Evolutionary conservation across 441 rosid genomes (phyloP), one percentile per base, ranked within the genome.

Genomic region (Adansonia madagascariensis): DNA sequence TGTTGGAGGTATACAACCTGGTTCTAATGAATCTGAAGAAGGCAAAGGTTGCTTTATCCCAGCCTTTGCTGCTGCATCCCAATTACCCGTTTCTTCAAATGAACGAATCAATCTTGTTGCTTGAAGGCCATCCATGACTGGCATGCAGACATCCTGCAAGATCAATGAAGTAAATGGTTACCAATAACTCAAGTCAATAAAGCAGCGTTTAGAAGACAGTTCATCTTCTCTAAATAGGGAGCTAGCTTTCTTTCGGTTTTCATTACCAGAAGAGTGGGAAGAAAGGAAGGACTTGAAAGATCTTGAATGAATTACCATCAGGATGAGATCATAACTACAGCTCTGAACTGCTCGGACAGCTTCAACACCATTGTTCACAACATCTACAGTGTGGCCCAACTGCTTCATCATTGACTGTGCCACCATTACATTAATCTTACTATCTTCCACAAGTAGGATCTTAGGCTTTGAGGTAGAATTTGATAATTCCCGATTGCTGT

Each of bases 401-500:
- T 88, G 97, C 78, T 91, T 92, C 93, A 92, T 91, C 98, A 95
- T 95, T 8, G 97, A 86, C 69, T 77, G 84, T 5, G 97, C 80
- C 80, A 93, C 99, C 92, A 91, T 89, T 66, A 92, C 91, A 80
- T 96, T 96, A 69, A 94, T 91, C 83, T 89, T 94, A 81, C 91
- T 92, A 81, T 95, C 99, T 87, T 96, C 99, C 56, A 91, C 99
- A 14, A 96, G 97, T 71, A 96, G 91, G 77, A 96, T 90, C 88
- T 88, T 92, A 11, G 99, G 98, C 82, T 80, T 87, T 65, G 82
- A 46, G 27, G 74, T 78, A 59, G 86, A 31, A 66, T 81, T 59
- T 27, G 76, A 44, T 77, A 20, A 68, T 82, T 84, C 87, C 61
- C 72, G 75, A 35, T 73, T 55, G 61, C 81, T 71, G 31, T 59